Conservation (phyloP, 495 filamentous ascomycete genomes). For the Xylaria grammica region DNA sequence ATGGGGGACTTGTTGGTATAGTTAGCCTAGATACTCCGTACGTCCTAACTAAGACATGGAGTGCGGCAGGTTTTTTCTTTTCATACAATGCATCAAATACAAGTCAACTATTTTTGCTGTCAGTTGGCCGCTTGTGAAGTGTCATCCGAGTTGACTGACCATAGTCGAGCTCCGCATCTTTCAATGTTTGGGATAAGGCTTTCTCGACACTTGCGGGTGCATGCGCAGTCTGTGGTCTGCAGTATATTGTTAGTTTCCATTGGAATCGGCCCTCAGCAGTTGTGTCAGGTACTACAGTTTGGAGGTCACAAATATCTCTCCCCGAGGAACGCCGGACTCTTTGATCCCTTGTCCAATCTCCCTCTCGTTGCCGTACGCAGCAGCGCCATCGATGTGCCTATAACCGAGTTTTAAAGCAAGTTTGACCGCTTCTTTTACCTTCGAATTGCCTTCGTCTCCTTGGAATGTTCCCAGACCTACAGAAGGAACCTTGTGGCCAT, state of each 20-base stretch:
- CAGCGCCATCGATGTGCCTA: slow-evolving; percentile 47
- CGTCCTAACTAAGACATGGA: slow-evolving; percentile 1
- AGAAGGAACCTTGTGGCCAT: slow-evolving; percentile 34
- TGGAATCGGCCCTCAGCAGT: slow-evolving; percentile 1
- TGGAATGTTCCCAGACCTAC: slow-evolving; percentile 41
- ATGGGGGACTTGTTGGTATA: slow-evolving; percentile 36
- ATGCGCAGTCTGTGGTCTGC: slow-evolving; percentile 39
- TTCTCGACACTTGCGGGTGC: slow-evolving; percentile 37
- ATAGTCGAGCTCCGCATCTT: slow-evolving; percentile 36
- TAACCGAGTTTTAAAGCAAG: slow-evolving; percentile 42
- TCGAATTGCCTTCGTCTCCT: slow-evolving; percentile 29
- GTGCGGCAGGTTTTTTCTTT: slow-evolving; percentile 16
- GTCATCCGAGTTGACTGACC: slow-evolving; percentile 21
- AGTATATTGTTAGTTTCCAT: slow-evolving; percentile 12
- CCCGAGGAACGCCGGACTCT: slow-evolving; percentile 38
- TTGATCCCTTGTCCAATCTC: slow-evolving; percentile 48
- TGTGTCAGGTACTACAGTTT: slow-evolving; percentile 35
- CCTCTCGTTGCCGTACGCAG: slow-evolving; percentile 47
- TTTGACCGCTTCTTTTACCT: slow-evolving; percentile 41
- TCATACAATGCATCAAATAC: slow-evolving; percentile 44
- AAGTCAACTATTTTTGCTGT: slow-evolving; percentile 36
- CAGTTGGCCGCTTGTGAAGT: slow-evolving; percentile 6
- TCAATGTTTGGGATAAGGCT: slow-evolving; percentile 32
- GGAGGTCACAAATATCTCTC: slow-evolving; percentile 46
- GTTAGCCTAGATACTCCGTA: slow-evolving; percentile 18